A percentile compares a stretch with the other conserved stretches of the same genome.
Conservation (phyloP, 352 stramenopile species). For the Phytophthora sp. region DNA sequence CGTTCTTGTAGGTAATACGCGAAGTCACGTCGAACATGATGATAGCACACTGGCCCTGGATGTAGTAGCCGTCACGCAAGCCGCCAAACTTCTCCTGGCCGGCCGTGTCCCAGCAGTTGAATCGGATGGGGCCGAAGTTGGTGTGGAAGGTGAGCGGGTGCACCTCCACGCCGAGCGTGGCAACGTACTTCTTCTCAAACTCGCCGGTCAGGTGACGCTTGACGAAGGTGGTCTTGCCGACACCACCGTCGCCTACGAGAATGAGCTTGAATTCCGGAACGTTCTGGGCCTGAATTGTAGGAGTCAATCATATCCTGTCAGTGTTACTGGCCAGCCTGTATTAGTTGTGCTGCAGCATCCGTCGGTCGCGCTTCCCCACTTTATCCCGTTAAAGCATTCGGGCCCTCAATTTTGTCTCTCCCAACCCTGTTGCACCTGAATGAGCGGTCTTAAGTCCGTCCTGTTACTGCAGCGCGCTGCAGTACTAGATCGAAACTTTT, state of each 20-base stretch:
- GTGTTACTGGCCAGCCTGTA: conserved; percentile 4
- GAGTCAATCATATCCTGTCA: conserved; percentile 15
- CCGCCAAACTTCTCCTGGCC: conserved; percentile 99
- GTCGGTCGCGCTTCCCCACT: background rate
- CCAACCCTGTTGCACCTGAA: conserved; percentile 4
- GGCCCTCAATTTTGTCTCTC: conserved; percentile 20
- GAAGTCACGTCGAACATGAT: conserved; percentile 99
- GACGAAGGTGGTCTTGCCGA: conserved; percentile 99
- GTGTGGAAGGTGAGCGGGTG: conserved; percentile 99
- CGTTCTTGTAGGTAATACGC: conserved; percentile 99
- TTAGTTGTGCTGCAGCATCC: background rate
- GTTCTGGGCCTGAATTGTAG: conserved; percentile 68
- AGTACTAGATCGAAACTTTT: conserved; percentile 22
- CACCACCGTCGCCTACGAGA: conserved; percentile 99
- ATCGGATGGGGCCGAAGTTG: conserved; percentile 99
- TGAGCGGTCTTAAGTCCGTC: conserved; percentile 1
- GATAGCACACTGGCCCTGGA: conserved; percentile 99
- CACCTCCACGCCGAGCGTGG: conserved; percentile 99
- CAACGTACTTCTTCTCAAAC: conserved; percentile 99
- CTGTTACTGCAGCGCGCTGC: conserved; percentile 12
- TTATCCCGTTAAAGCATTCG: background rate
- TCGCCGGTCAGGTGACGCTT: conserved; percentile 99
- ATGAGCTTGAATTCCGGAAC: conserved; percentile 99
- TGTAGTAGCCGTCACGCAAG: conserved; percentile 97
- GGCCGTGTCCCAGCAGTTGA: conserved; percentile 99